A percentile compares a stretch with the other conserved stretches of the same genome.
Evolutionary conservation across 805 yeast species (phyloP).

Genomic region (Candida parachauliodes): DNA sequence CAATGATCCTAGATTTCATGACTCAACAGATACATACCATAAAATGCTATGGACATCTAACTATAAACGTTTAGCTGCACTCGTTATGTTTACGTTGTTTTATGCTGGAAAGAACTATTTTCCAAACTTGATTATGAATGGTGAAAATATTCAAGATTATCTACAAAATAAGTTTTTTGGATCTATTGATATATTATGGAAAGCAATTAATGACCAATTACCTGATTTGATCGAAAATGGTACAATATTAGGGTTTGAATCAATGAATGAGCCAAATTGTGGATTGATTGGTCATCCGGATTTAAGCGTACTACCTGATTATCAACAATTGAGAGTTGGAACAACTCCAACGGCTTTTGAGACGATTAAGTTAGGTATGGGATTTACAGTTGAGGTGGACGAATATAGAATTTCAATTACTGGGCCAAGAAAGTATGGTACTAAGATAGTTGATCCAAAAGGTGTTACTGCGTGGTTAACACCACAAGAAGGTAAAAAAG

Average conservation of each 20-base stretch:
- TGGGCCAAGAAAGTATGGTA: constrained; percentile 71
- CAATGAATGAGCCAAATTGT: constrained; percentile 78
- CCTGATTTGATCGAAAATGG: constrained; percentile 38
- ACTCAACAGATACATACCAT: constrained; percentile 45
- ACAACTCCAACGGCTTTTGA: constrained; percentile 82
- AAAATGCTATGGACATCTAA: constrained; percentile 95
- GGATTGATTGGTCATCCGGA: constrained; percentile 69
- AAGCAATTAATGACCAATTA: constrained; percentile 18
- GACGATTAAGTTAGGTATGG: constrained; percentile 74
- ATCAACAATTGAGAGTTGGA: constrained; percentile 68
- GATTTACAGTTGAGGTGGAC: constrained; percentile 65
- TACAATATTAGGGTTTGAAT: constrained; percentile 74
- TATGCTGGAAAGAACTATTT: constrained; percentile 76
- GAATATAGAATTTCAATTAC: constrained; percentile 64
- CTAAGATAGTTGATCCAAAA: constrained; percentile 56
- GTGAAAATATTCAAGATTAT: constrained; percentile 71
- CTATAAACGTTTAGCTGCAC: constrained; percentile 68
- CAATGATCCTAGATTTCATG: constrained; percentile 40
- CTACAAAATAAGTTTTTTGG: constrained; percentile 60
- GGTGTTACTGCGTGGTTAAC: constrained; percentile 70
- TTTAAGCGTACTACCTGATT: constrained; percentile 51
- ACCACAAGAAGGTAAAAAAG: constrained; percentile 32
- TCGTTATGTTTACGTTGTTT: constrained; percentile 81
- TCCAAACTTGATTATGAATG: constrained; percentile 71
- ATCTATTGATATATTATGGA: constrained; percentile 45